These are phyloP conservation scores for Termitomyces sp. DNA, from an alignment of 768 basidiomycete genomes.

Conservation along the genomic window DNA sequence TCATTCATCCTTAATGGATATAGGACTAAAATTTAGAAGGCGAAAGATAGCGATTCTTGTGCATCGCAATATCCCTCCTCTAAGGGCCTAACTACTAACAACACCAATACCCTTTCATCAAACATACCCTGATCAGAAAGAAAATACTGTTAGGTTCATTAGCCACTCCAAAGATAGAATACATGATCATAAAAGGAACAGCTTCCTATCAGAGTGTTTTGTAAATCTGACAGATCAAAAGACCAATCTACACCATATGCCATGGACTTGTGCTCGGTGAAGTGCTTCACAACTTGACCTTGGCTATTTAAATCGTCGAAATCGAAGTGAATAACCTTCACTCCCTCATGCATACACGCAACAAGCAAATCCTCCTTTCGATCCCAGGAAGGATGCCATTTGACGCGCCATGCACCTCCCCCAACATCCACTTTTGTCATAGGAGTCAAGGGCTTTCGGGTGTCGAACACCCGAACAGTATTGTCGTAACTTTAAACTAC, in stretches of 20 bases:
- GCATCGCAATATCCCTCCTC: not conserved
- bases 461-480: slow-evolving; percentile 77
- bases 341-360: slow-evolving; percentile 98
- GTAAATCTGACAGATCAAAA: slow-evolving; percentile 26
- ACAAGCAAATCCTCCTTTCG: slow-evolving; percentile 74
- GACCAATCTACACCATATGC: slow-evolving; percentile 96
- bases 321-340: slow-evolving; percentile 68
- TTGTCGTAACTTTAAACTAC: slow-evolving; percentile 66
- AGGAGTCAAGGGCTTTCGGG: slow-evolving; percentile 55
- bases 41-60: slow-evolving; percentile 25
- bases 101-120: not conserved
- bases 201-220: slow-evolving; percentile 62
- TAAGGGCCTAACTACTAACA: not conserved
- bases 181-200: slow-evolving; percentile 96
- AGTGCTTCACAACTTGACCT: slow-evolving; percentile 36
- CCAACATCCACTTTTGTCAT: slow-evolving; percentile 63
- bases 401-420: slow-evolving; percentile 93
- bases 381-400: slow-evolving; percentile 82
- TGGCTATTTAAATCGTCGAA: slow-evolving; percentile 26
- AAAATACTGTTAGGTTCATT: slow-evolving; percentile 14
- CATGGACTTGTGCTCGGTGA: slow-evolving; percentile 74
- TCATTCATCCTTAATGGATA: slow-evolving; percentile 61
- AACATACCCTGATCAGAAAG: slow-evolving; percentile 1
- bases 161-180: slow-evolving; percentile 76
- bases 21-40: slow-evolving; percentile 49